Base-by-base conservation (phyloP, 331 rosid genomes). In the Telfairia occidentalis region DNA sequence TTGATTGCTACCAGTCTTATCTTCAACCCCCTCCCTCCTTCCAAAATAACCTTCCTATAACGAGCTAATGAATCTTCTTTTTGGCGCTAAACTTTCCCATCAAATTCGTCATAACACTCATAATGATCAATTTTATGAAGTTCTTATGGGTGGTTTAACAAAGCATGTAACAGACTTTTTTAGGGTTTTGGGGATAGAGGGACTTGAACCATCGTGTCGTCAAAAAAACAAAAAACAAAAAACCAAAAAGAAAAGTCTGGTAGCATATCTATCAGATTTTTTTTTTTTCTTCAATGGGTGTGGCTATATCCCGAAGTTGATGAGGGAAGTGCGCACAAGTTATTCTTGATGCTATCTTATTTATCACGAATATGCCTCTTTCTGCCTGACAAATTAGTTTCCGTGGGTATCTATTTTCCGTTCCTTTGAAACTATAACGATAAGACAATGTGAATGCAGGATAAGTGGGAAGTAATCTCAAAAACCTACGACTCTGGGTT, bases 401-500 rank as follows among this genome's bases (percentile, higher is more conserved):
- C n/a, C 19, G 10, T 4, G 35, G 38, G 12, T 4, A 38, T 28
- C 9, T 21, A n/a, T 66, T 38, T 66, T 18, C 52, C 15, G 45
- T 61, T 24, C 23, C 12, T 11, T 76, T 28, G 53, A 54, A 54
- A 30, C 63, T 0, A 37, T 52, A 12, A 73, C 12, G 18, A 73
- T 4, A 50, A 29, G 54, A 53, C 74, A 23, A 26, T 75, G 67
- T 21, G 1, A 70, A 75, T 78, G 48, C 87, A 91, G 98, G 88
- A 80, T 28, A 83, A 89, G 24, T 94, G 97, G 97, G 90, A 84
- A 70, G 76, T 73, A 67, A 79, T 94, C 75, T 32, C 77, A 3
- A 74, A 84, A 76, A 89, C 84, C 30, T 94, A 85, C 82, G 98
- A 92, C 64, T 74, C 97, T 34, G 96, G 95, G 78, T 85, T 82